A percentile compares a stretch with the other conserved stretches of the same genome.
phyloP scores from a whole-genome alignment of 192 early-diverging fungal genomes.

The Helicostylum pulchrum region DNA sequence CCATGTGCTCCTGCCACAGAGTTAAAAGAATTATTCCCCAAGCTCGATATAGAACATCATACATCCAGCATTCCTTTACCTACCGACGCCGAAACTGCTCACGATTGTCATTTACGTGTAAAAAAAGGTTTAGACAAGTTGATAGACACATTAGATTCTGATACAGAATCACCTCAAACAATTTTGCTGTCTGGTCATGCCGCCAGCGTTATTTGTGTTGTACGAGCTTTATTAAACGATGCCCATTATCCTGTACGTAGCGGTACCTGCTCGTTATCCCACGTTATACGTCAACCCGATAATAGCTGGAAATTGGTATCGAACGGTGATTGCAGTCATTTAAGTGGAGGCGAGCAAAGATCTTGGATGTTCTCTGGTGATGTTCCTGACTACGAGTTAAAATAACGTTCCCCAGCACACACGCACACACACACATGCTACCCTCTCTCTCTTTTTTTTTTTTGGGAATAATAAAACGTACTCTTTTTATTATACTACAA shows the following conservation, averaged over 20 bases:
- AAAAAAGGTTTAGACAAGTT: slow-evolving; percentile 15
- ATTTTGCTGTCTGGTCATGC: slow-evolving; percentile 29
- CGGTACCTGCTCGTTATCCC: slow-evolving; percentile 24
- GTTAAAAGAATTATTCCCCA: slow-evolving; percentile 17
- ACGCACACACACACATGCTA: background rate
- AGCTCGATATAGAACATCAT: slow-evolving; percentile 10
- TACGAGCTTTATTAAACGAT: slow-evolving; percentile 28
- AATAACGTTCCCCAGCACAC: background rate
- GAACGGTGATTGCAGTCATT: slow-evolving; percentile 17
- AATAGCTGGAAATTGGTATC: slow-evolving; percentile 19
- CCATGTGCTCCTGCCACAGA: background rate
- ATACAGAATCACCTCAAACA: background rate
- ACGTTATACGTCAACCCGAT: slow-evolving; percentile 17
- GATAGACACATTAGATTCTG: slow-evolving; percentile 7
- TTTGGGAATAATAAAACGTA: background rate
- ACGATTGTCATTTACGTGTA: slow-evolving; percentile 17
- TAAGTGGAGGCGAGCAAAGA: slow-evolving; percentile 20
- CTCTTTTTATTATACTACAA: background rate
- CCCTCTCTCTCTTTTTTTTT: background rate
- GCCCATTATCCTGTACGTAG: background rate
- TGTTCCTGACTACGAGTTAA: slow-evolving; percentile 19
- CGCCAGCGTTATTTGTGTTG: slow-evolving; percentile 22
- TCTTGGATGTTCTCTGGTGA: slow-evolving; percentile 32
- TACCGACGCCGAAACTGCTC: slow-evolving; percentile 15
- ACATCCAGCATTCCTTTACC: slow-evolving; percentile 13